Conservation (phyloP, 805 yeast genomes). For the Candida suzukii region DNA sequence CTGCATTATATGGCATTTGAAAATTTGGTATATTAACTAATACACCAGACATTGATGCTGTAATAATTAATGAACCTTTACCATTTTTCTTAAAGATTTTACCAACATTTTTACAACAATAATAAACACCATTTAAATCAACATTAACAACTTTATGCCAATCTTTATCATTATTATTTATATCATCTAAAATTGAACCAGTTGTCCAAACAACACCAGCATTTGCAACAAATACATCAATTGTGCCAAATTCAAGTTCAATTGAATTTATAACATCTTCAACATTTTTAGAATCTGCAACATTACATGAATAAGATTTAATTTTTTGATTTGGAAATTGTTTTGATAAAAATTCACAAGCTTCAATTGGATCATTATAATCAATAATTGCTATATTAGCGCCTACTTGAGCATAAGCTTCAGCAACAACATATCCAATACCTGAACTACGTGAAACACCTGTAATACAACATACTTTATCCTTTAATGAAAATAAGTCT, state of each 20-base stretch:
- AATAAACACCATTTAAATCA: conserved; percentile 43
- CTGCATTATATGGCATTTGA: conserved; percentile 44
- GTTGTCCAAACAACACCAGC: conserved; percentile 32
- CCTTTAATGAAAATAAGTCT: conserved; percentile 72
- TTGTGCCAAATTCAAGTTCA: conserved; percentile 32
- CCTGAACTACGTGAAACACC: conserved; percentile 67
- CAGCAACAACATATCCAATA: conserved; percentile 76
- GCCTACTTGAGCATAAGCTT: conserved; percentile 81
- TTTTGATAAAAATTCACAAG: conserved; percentile 11
- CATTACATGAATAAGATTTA: conserved; percentile 26
- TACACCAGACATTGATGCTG: conserved; percentile 51
- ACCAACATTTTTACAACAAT: conserved; percentile 46
- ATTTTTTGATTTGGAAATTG: conserved; percentile 19
- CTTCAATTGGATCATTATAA: conserved; percentile 18
- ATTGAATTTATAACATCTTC: conserved; percentile 23
- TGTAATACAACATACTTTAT: conserved; percentile 78
- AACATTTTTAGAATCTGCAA: conserved; percentile 28
- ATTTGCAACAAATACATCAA: conserved; percentile 35
- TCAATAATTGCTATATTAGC: conserved; percentile 61
- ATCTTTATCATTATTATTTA: conserved; percentile 25
- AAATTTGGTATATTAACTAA: conserved; percentile 48
- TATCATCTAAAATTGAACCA: conserved; percentile 25
- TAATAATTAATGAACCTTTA: conserved; percentile 41
- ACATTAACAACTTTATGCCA: conserved; percentile 41
- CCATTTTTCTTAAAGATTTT: conserved; percentile 40